Conservation (phyloP, 148 eudicot genomes). For the Rheum nobile region DNA sequence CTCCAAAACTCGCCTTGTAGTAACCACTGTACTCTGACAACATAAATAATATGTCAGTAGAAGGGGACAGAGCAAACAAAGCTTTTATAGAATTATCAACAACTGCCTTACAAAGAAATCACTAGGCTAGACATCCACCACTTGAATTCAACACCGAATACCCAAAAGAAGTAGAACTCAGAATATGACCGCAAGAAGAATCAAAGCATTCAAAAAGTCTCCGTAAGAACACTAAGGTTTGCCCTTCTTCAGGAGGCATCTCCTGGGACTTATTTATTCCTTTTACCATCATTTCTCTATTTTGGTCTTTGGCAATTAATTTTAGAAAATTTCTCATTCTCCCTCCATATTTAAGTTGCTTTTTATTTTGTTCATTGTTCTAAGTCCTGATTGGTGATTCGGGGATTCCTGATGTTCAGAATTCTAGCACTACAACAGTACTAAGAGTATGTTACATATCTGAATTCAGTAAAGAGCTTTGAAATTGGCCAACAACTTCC, state of each 20-base stretch:
- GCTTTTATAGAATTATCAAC: background rate
- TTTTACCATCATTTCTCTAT: background rate
- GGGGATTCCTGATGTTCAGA: background rate
- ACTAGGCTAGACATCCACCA: background rate
- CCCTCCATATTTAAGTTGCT: background rate
- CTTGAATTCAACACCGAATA: background rate
- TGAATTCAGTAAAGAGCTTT: background rate
- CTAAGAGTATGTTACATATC: background rate
- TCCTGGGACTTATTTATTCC: too few species aligned
- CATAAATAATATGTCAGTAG: background rate
- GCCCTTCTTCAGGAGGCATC: too few species aligned
- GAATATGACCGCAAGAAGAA: background rate
- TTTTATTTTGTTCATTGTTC: background rate
- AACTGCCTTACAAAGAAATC: background rate
- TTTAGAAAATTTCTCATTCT: background rate
- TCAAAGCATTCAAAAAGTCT: background rate
- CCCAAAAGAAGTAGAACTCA: background rate
- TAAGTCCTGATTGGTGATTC: background rate
- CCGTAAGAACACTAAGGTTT: background rate
- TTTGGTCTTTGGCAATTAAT: background rate
- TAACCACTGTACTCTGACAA: conserved; percentile 58
- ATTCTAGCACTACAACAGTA: background rate
- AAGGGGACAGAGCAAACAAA: background rate
- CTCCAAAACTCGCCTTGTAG: conserved; percentile 86
- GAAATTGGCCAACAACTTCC: background rate